Conservation (phyloP, 2,329 filamentous ascomycete genomes). For the Anisogramma anomala region DNA sequence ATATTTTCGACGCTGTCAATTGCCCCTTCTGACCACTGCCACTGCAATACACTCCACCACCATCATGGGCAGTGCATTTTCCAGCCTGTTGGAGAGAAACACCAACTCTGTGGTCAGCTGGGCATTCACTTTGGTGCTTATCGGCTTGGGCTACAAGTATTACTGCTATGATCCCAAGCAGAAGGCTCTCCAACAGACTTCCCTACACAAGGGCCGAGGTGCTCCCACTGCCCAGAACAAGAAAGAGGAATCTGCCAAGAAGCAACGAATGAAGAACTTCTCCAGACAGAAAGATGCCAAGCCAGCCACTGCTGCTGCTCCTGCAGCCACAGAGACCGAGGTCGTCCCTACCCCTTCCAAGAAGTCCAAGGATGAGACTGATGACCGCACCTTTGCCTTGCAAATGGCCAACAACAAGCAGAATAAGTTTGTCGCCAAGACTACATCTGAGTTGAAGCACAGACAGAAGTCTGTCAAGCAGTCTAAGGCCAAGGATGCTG, state of each 20-base stretch:
- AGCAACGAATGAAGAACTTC: constrained; percentile 33
- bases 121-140: constrained; percentile 20
- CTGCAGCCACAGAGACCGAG: constrained; percentile 11
- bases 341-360: constrained; percentile 15
- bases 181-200: constrained; percentile 17
- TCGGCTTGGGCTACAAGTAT: constrained; percentile 17
- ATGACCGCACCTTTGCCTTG: constrained; percentile 65
- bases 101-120: constrained; percentile 22
- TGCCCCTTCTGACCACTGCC: too few relatives aligned
- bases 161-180: constrained; percentile 17
- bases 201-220: constrained; percentile 19
- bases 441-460: constrained; percentile 52
- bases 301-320: constrained; percentile 11
- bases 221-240: constrained; percentile 24
- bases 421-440: constrained; percentile 43
- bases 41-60: not conserved
- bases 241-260: constrained; percentile 27
- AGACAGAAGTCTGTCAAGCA: constrained; percentile 61
- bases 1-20: not conserved
- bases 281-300: constrained; percentile 26
- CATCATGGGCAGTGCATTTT: constrained; percentile 26
- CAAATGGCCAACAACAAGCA: constrained; percentile 61
- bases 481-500: constrained; percentile 45
- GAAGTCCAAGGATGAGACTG: constrained; percentile 41
- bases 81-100: constrained; percentile 20